Base-by-base conservation (phyloP, 176 grass and related monocot species). In the Cenchrus fungigraminus region DNA sequence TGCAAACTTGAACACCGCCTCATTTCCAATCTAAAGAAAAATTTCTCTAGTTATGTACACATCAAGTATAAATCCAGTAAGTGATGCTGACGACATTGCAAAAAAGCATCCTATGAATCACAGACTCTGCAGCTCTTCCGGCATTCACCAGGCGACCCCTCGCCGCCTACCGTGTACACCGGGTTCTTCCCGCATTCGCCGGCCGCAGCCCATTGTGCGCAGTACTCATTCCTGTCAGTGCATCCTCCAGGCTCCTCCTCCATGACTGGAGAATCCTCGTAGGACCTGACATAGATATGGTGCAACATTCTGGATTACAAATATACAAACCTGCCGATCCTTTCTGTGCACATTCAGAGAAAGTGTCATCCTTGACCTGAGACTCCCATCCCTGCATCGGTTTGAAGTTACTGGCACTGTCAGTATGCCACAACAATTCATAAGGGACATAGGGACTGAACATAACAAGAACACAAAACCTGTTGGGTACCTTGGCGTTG, bases 331-430 rank as follows among this genome's bases (percentile, higher is more conserved):
- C 93, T 82, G 88, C 90, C 73, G 87, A 71, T 60, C 86, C 89
- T 77, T 34, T 68, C 25, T 47, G 84, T 61, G 88, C 83, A 67
- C 86, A 95, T 11, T 92, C 89, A 22, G 91, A 93, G 73, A 90
- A 90, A 46, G 81, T 83, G 17, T 88, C 82, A 22, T 89, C 84
- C 80, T 91, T 89, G n/a, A 4, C 73, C 77, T 91, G 84, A n/a
- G 78, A 81, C 19, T 86, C 12, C 82, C 84, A 73, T 10, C 87
- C 87, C 90, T 95, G 45, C 28, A 81, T 68, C 50, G 55, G 20
- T 75, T 73, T 20, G 17, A 4, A 62, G 2, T 19, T 22, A 2
- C 9, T 34, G 34, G 34, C 22, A 25, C 1, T 57, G 82, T n/a
- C 78, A 68, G 7, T 0, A 12, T 12, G 2, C 12, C 9, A 71